phyloP scores from a whole-genome alignment of 2,329 filamentous ascomycete genomes.

The Xylariaceae sp. region DNA sequence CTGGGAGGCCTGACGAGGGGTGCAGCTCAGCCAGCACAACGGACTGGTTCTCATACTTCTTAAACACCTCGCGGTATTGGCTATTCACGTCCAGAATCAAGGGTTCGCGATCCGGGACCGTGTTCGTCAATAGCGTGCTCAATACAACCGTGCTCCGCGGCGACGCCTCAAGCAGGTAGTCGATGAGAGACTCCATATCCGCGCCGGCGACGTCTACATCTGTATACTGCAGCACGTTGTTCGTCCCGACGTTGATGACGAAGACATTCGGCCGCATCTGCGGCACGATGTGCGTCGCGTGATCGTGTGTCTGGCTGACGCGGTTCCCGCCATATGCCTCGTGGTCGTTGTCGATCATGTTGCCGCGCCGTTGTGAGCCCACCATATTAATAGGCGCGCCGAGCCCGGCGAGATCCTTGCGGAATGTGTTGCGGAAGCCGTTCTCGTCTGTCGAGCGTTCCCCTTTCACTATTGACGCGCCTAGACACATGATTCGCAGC shows the following conservation, averaged over 20 bases:
- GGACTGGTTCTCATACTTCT: slow-evolving; percentile 26
- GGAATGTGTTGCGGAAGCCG: slow-evolving; percentile 30
- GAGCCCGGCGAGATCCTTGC: slow-evolving; percentile 25
- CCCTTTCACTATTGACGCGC: slow-evolving; percentile 30
- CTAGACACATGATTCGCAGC: slow-evolving; percentile 32
- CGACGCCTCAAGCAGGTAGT: slow-evolving; percentile 30
- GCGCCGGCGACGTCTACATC: slow-evolving; percentile 27
- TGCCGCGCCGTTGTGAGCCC: slow-evolving; percentile 31
- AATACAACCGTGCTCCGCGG: slow-evolving; percentile 30
- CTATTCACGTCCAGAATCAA: slow-evolving; percentile 28
- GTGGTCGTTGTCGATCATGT: slow-evolving; percentile 33
- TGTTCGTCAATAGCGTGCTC: slow-evolving; percentile 31
- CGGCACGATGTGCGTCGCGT: slow-evolving; percentile 28
- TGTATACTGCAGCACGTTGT: slow-evolving; percentile 31
- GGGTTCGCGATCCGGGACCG: slow-evolving; percentile 27
- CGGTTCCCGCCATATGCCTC: slow-evolving; percentile 34
- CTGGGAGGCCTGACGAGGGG: slow-evolving; percentile 24
- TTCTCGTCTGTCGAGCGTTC: slow-evolving; percentile 26
- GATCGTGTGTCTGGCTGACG: slow-evolving; percentile 30
- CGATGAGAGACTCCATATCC: slow-evolving; percentile 29
- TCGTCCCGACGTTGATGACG: slow-evolving; percentile 34
- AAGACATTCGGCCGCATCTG: slow-evolving; percentile 31
- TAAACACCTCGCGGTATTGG: slow-evolving; percentile 30
- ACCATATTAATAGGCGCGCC: slow-evolving; percentile 32
- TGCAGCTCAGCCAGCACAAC: slow-evolving; percentile 34